phyloP scores from a whole-genome alignment of 176 grass and related monocot species.

The Tillandsia fasciculata region DNA sequence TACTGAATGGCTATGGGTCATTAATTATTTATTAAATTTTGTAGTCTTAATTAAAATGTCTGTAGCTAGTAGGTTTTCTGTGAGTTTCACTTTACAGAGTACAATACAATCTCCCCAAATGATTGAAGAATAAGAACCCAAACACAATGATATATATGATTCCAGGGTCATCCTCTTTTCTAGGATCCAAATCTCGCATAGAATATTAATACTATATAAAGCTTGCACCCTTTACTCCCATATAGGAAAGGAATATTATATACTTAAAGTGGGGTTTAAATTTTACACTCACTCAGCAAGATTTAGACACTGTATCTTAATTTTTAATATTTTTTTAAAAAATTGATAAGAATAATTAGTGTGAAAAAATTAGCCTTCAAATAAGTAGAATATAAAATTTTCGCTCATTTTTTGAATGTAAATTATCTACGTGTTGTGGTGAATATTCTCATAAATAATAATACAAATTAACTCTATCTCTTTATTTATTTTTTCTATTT shows the following conservation, averaged over 20 bases:
- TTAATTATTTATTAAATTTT: conserved; percentile 2
- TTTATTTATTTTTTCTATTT: not conserved
- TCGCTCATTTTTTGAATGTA: too few species aligned
- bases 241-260: not conserved
- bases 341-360: too few species aligned
- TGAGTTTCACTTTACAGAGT: not conserved
- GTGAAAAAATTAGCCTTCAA: too few species aligned
- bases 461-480: not conserved
- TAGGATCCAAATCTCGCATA: not conserved
- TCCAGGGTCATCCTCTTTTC: not conserved
- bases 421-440: not conserved
- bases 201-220: not conserved
- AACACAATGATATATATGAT: conserved; percentile 10
- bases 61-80: not conserved
- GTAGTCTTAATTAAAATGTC: not conserved
- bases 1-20: too few species aligned
- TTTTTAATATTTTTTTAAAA: too few species aligned
- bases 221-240: not conserved
- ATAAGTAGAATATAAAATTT: too few species aligned
- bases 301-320: too few species aligned
- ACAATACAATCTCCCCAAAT: conserved; percentile 1
- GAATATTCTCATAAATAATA: not conserved
- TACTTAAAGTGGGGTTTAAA: too few species aligned
- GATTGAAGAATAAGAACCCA: conserved; percentile 13
- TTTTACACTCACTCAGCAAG: too few species aligned